phyloP scores from a whole-genome alignment of 164 flowering plant species.

The Amborella trichopoda region DNA sequence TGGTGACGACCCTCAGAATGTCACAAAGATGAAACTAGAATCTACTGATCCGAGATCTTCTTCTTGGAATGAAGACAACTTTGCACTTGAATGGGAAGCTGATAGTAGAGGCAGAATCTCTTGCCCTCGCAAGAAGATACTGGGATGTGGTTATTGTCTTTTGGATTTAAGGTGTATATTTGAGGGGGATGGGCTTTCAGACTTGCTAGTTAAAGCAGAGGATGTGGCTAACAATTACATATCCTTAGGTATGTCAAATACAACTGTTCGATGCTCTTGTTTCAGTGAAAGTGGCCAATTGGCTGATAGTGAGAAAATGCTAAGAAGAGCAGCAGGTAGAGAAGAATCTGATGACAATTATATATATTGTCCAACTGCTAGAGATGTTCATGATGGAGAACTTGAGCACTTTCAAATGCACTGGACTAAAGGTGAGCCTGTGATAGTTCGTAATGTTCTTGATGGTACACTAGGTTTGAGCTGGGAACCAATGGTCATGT shows the following conservation, averaged over 20 bases:
- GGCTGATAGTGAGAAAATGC: constrained; percentile 3
- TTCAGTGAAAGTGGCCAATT: constrained; percentile 23
- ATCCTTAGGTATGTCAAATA: constrained; percentile 7
- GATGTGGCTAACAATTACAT: constrained; percentile 12
- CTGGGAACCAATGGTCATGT: constrained; percentile 99
- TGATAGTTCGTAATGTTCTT: constrained; percentile 68
- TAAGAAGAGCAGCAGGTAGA: constrained; percentile 57
- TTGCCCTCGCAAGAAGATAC: constrained; percentile 9
- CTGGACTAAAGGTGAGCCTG: constrained; percentile 82
- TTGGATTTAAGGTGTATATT: constrained; percentile 6
- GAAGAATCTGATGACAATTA: constrained; percentile 42
- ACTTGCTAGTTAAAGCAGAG: constrained; percentile 39
- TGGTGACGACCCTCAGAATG: background rate
- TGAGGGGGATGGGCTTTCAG: constrained; percentile 14
- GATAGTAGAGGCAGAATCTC: constrained; percentile 5
- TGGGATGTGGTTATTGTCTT: constrained; percentile 9
- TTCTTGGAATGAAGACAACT: background rate
- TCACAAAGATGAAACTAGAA: background rate
- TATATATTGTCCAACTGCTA: constrained; percentile 57
- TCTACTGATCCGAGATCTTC: background rate
- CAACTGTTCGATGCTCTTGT: constrained; percentile 16
- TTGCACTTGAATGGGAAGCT: constrained; percentile 5
- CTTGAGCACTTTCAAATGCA: constrained; percentile 75
- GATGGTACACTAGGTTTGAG: constrained; percentile 61
- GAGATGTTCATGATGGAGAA: constrained; percentile 30